A percentile compares a stretch with the other conserved stretches of the same genome.
phyloP scores from a whole-genome alignment of 768 basidiomycete species.

The Boletellus ananiceps region DNA sequence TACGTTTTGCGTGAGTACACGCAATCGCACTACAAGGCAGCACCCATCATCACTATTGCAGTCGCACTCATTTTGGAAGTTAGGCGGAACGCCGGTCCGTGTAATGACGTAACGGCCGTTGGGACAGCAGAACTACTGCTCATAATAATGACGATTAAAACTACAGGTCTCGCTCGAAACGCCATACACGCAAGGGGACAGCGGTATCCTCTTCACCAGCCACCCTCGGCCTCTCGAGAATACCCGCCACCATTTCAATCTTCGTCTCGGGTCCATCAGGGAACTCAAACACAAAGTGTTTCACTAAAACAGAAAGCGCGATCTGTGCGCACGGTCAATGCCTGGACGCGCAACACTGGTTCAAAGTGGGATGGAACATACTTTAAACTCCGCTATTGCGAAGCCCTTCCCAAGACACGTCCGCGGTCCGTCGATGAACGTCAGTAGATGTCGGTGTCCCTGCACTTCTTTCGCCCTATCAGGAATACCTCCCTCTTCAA shows the following conservation, averaged over 20 bases:
- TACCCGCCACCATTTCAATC: conserved; percentile 11
- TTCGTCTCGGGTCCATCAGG: conserved; percentile 15
- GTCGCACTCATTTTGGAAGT: too few species aligned
- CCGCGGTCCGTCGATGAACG: conserved; percentile 50
- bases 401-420: conserved; percentile 48
- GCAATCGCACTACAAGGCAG: too few species aligned
- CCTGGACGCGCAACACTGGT: not conserved
- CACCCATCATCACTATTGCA: too few species aligned
- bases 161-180: conserved; percentile 8
- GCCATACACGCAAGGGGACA: conserved; percentile 32
- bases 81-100: too few species aligned
- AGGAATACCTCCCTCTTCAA: conserved; percentile 31
- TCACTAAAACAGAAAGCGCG: conserved; percentile 42
- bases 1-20: too few species aligned
- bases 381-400: conserved; percentile 38
- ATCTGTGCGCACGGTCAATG: conserved; percentile 26
- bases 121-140: too few species aligned
- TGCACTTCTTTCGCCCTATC: conserved; percentile 39
- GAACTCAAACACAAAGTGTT: conserved; percentile 21
- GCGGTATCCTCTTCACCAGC: conserved; percentile 23
- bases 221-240: conserved; percentile 20
- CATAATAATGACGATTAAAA: too few species aligned
- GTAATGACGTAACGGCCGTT: too few species aligned
- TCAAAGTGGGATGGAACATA: conserved; percentile 6
- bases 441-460: conserved; percentile 47